A percentile compares a stretch with the other conserved stretches of the same genome.
phyloP scores from a whole-genome alignment of 345 rosid species.

The Sisymbrium irio region DNA sequence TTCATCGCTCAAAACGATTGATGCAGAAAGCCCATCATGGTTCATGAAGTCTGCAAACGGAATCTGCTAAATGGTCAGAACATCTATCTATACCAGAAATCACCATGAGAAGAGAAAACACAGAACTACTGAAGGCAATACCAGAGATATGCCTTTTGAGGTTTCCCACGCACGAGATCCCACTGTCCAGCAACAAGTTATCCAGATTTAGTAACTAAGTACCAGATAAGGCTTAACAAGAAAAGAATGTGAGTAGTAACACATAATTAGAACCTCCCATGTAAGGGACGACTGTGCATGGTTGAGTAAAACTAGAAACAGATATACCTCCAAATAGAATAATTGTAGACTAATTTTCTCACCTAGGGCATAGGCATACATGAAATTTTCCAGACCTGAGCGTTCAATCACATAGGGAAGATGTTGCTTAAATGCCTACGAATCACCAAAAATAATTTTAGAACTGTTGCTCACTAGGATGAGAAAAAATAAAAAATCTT shows the following conservation, averaged over 20 bases:
- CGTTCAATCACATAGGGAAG: conserved; percentile 34
- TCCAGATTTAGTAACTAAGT: conserved; percentile 13
- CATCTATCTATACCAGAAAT: conserved; percentile 27
- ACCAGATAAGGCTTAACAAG: not conserved
- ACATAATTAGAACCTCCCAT: not conserved
- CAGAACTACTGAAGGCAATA: conserved; percentile 33
- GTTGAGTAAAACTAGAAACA: not conserved
- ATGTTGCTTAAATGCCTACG: conserved; percentile 48
- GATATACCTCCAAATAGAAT: not conserved
- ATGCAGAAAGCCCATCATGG: conserved; percentile 69
- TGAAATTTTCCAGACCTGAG: conserved; percentile 53
- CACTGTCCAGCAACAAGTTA: conserved; percentile 51
- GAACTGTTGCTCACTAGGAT: not conserved
- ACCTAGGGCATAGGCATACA: conserved; percentile 78
- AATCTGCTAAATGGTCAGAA: conserved; percentile 47
- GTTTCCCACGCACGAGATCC: conserved; percentile 88
- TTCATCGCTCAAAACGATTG: conserved; percentile 62
- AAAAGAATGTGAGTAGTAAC: not conserved
- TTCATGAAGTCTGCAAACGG: conserved; percentile 94
- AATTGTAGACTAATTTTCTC: conserved; percentile 11
- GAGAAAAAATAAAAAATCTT: not conserved
- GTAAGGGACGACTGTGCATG: not conserved
- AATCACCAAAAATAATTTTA: conserved; percentile 5
- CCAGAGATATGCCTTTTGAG: conserved; percentile 69
- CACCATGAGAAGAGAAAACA: not conserved